These are phyloP conservation scores for Apiospora aurea DNA, from an alignment of 2,329 filamentous ascomycete species.

Conservation along the genomic window DNA sequence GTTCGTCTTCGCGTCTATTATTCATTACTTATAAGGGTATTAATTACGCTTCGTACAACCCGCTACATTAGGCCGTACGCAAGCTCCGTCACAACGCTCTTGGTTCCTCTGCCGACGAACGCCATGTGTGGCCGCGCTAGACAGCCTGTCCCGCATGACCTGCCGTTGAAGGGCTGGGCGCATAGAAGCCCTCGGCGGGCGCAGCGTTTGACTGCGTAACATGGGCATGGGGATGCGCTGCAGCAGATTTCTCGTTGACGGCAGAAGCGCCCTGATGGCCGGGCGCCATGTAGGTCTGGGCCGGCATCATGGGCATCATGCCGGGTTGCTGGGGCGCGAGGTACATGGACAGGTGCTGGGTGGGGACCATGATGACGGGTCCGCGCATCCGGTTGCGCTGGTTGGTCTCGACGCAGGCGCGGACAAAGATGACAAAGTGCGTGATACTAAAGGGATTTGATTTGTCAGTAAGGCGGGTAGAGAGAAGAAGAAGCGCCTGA, in stretches of 20 bases:
- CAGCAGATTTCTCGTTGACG: neutral
- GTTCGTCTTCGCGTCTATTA: neutral
- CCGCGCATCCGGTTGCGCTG: slow-evolving; percentile 23
- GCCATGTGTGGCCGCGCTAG: too few species aligned
- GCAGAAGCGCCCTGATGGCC: neutral
- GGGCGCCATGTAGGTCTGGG: slow-evolving; percentile 5
- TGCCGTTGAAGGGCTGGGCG: neutral
- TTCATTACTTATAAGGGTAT: neutral
- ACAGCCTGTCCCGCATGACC: neutral
- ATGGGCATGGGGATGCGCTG: neutral
- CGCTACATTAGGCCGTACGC: neutral
- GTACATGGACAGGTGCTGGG: slow-evolving; percentile 20
- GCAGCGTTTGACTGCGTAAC: too few species aligned
- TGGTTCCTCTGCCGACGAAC: too few species aligned
- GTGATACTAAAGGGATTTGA: slow-evolving; percentile 11
- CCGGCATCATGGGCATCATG: slow-evolving; percentile 26
- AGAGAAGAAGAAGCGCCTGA: too few species aligned
- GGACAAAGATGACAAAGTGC: slow-evolving; percentile 30
- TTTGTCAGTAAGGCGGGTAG: neutral
- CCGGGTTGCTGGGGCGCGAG: neutral
- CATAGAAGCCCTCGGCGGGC: neutral
- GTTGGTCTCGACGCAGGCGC: slow-evolving; percentile 28
- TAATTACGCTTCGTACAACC: neutral
- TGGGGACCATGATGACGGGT: slow-evolving; percentile 22
- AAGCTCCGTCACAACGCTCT: too few species aligned